These are phyloP conservation scores for Podaxis rugospora DNA, from an alignment of 768 basidiomycete genomes.

Conservation along the genomic window DNA sequence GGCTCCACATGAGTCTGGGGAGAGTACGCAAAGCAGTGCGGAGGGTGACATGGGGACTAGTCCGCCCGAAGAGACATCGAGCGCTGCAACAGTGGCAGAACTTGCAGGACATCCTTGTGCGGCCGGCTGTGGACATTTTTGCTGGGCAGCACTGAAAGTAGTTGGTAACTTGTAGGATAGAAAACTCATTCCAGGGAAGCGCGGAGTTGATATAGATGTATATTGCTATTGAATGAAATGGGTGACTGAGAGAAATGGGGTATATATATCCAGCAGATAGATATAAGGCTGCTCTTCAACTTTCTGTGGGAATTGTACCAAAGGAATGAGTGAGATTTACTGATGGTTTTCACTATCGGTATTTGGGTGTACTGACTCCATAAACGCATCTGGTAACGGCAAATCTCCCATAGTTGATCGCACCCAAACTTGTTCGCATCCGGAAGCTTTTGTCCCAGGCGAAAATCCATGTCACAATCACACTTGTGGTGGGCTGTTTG, in stretches of 20 bases:
- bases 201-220: background rate
- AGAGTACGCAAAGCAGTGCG: background rate
- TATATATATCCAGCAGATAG: background rate
- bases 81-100: conserved; percentile 11
- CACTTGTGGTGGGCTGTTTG: conserved; percentile 26
- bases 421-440: conserved; percentile 28
- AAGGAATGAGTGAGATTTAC: background rate
- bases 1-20: background rate
- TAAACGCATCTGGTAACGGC: conserved; percentile 24
- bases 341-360: background rate
- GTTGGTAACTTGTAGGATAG: too few species aligned
- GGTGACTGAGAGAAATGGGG: too few species aligned
- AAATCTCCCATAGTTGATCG: conserved; percentile 27
- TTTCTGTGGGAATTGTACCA: background rate
- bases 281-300: background rate
- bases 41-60: conserved; percentile 6
- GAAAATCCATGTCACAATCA: conserved; percentile 25
- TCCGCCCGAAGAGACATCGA: conserved; percentile 12
- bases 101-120: conserved; percentile 65
- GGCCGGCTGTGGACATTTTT: conserved; percentile 79
- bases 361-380: conserved; percentile 17
- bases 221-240: background rate
- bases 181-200: background rate
- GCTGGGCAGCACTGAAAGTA: conserved; percentile 48
- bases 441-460: conserved; percentile 20